Conservation (phyloP, 1,139 yeast genomes). For the Pichia norvegensis region DNA sequence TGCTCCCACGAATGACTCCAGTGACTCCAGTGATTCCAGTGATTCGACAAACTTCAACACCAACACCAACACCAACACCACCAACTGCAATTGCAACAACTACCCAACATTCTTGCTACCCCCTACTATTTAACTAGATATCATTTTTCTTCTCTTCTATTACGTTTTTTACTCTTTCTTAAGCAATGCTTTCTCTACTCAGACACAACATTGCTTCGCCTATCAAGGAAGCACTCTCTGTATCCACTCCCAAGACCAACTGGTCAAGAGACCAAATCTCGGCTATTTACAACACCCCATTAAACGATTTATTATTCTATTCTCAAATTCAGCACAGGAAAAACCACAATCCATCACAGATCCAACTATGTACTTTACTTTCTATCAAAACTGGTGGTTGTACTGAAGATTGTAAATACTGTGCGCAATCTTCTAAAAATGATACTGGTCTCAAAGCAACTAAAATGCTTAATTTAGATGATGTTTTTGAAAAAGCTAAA, state of each 20-base stretch:
- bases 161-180: not conserved
- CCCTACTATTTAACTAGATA: too few species aligned
- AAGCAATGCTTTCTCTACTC: not conserved
- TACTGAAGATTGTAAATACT: slow-evolving; percentile 73
- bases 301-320: slow-evolving; percentile 52
- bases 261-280: slow-evolving; percentile 59
- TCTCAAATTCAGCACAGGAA: slow-evolving; percentile 62
- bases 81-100: not conserved
- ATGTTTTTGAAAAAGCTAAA: slow-evolving; percentile 55
- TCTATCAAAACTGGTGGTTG: slow-evolving; percentile 78
- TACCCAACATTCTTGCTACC: not conserved
- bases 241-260: slow-evolving; percentile 33
- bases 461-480: slow-evolving; percentile 51
- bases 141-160: too few species aligned
- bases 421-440: slow-evolving; percentile 67
- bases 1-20: not conserved
- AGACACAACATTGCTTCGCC: not conserved
- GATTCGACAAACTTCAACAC: not conserved
- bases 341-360: slow-evolving; percentile 60
- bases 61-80: too few species aligned
- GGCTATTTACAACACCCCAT: slow-evolving; percentile 56
- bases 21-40: not conserved
- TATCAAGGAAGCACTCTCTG: slow-evolving; percentile 21
- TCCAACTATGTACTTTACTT: slow-evolving; percentile 68
- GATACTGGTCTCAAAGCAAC: slow-evolving; percentile 66